phyloP scores from a whole-genome alignment of 2,329 filamentous ascomycete genomes.

The Sporothrix humicola region DNA sequence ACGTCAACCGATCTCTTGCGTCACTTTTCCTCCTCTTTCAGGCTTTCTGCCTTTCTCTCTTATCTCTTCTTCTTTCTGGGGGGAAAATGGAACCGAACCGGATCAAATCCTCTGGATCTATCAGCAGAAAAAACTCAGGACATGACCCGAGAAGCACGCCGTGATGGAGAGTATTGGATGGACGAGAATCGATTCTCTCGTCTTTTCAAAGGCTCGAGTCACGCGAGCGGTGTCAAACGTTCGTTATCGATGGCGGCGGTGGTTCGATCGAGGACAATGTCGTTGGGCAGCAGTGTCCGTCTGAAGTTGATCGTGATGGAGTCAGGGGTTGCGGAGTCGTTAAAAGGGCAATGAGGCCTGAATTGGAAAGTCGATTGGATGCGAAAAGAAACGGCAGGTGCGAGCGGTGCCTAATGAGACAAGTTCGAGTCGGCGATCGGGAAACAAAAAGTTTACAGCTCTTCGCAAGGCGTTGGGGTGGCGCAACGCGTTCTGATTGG shows the following conservation, averaged over 20 bases:
- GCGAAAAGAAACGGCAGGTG: slow-evolving; percentile 1
- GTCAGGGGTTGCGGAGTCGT: not conserved
- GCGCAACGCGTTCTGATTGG: slow-evolving; percentile 17
- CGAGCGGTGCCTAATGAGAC: not conserved
- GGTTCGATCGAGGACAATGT: not conserved
- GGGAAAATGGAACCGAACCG: slow-evolving; percentile 40
- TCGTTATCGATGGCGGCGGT: not conserved
- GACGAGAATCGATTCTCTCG: slow-evolving; percentile 1
- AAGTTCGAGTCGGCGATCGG: not conserved
- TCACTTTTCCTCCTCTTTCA: not conserved
- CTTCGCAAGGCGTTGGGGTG: no score
- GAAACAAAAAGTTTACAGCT: not conserved
- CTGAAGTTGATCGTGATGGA: not conserved
- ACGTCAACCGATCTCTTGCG: no score
- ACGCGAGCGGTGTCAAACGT: not conserved
- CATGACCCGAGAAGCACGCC: slow-evolving; percentile 35
- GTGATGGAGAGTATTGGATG: slow-evolving; percentile 20
- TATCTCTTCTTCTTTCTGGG: not conserved
- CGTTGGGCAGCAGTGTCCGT: slow-evolving; percentile 1
- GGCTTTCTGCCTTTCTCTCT: not conserved
- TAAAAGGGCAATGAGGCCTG: not conserved
- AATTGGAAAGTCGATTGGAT: slow-evolving; percentile 7
- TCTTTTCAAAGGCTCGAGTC: not conserved
- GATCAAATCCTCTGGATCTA: slow-evolving; percentile 43
- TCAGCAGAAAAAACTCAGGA: slow-evolving; percentile 37